Percentiles rank a stretch among this genome's conserved stretches.
These are phyloP conservation scores for Ocimum tenuiflorum DNA, from an alignment of 257 asterid species.

Conservation along the genomic window DNA sequence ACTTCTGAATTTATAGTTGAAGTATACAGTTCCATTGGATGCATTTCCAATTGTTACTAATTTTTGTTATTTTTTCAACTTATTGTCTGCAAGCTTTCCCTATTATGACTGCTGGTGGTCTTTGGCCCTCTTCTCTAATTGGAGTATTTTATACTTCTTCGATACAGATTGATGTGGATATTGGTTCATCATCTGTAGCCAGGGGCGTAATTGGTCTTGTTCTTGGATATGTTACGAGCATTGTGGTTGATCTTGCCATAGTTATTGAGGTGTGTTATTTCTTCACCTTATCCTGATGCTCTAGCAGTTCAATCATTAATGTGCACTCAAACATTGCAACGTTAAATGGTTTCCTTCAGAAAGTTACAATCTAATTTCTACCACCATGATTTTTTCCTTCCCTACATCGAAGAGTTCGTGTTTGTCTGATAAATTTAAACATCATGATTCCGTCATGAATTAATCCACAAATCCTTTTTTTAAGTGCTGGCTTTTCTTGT, in stretches of 20 bases:
- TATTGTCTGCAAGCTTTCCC: neutral
- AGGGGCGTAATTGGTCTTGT: constrained; percentile 87
- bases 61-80: neutral
- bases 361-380: neutral
- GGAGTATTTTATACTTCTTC: neutral
- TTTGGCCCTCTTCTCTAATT: neutral
- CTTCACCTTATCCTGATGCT: neutral
- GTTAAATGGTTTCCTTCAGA: neutral
- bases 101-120: neutral
- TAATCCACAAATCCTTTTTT: neutral
- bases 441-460: neutral
- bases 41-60: neutral
- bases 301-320: neutral
- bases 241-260: constrained; percentile 92
- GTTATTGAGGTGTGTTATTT: constrained; percentile 63
- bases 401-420: neutral
- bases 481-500: neutral
- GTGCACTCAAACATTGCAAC: neutral
- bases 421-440: neutral
- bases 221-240: constrained; percentile 83
- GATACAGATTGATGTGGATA: constrained; percentile 93
- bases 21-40: neutral
- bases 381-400: neutral
- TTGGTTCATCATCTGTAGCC: constrained; percentile 98
- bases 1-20: neutral